These are phyloP conservation scores for Boeremia exigua DNA, from an alignment of 2,329 filamentous ascomycete species.

Conservation along the genomic window DNA sequence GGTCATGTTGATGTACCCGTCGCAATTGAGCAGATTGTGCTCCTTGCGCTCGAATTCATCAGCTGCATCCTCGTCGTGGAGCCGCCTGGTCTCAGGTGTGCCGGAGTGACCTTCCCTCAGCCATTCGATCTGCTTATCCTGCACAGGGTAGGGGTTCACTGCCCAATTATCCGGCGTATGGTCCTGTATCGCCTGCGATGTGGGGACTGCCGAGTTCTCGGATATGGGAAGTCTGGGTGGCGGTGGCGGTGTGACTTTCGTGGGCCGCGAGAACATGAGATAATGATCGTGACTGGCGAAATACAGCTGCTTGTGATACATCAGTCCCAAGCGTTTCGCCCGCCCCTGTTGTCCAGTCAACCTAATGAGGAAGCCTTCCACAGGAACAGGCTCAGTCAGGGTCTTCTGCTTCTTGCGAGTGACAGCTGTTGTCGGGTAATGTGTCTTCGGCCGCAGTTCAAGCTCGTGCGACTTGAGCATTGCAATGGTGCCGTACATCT, in stretches of 20 bases:
- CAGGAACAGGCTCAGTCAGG: constrained; percentile 64
- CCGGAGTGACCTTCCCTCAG: constrained; percentile 52
- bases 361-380: constrained; percentile 71
- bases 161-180: constrained; percentile 67
- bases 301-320: constrained; percentile 70
- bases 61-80: constrained; percentile 64
- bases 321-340: constrained; percentile 63
- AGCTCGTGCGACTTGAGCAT: constrained; percentile 72
- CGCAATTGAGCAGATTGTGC: constrained; percentile 63
- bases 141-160: constrained; percentile 65
- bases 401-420: constrained; percentile 49
- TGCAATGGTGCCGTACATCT: constrained; percentile 72
- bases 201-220: constrained; percentile 57
- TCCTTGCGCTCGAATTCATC: constrained; percentile 65
- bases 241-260: constrained; percentile 63
- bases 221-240: constrained; percentile 60
- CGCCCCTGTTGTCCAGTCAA: constrained; percentile 68
- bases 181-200: constrained; percentile 60
- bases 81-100: constrained; percentile 53
- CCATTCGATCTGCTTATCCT: constrained; percentile 63
- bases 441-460: constrained; percentile 68
- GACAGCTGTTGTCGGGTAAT: constrained; percentile 63
- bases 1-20: constrained; percentile 69
- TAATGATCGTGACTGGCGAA: constrained; percentile 69
- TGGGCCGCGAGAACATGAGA: constrained; percentile 66